Evolutionary conservation across 768 basidiomycete species (phyloP).

Genomic region (Tulasnella calospora): DNA sequence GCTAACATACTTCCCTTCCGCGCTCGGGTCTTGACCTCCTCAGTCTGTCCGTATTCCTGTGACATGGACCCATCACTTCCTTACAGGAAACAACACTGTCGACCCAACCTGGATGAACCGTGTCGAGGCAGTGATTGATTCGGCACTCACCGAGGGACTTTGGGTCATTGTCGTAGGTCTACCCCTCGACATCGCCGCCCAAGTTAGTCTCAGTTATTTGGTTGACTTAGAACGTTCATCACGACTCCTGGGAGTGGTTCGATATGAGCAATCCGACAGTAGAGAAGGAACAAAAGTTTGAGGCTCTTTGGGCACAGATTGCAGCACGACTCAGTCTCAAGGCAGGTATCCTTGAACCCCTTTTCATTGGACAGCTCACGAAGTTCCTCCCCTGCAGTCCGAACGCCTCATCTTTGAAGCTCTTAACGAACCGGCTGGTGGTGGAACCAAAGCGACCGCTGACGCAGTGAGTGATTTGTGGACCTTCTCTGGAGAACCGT

Average conservation of each 20-base stretch:
- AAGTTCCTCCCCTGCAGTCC: neutral
- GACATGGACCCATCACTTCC: constrained; percentile 10
- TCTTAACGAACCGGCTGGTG: neutral
- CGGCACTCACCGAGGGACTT: neutral
- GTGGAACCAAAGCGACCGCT: neutral
- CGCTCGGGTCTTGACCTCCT: too few species aligned
- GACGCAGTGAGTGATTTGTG: neutral
- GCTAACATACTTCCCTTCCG: neutral
- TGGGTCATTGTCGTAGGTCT: neutral
- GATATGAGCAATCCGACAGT: neutral
- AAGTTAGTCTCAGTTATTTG: too few species aligned
- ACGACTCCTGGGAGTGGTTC: constrained; percentile 14
- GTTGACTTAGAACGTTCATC: neutral
- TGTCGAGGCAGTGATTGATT: neutral
- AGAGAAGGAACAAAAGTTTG: neutral
- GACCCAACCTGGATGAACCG: constrained; percentile 15
- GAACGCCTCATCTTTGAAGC: constrained; percentile 11
- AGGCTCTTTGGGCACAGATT: constrained; percentile 3
- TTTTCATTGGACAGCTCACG: neutral
- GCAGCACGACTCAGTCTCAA: neutral
- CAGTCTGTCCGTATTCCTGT: constrained; percentile 13
- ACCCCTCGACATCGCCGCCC: neutral
- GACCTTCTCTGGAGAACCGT: neutral
- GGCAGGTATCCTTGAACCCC: neutral
- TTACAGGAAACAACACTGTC: neutral